These are phyloP conservation scores for Trametes elegans DNA, from an alignment of 768 basidiomycete genomes.

Conservation along the genomic window DNA sequence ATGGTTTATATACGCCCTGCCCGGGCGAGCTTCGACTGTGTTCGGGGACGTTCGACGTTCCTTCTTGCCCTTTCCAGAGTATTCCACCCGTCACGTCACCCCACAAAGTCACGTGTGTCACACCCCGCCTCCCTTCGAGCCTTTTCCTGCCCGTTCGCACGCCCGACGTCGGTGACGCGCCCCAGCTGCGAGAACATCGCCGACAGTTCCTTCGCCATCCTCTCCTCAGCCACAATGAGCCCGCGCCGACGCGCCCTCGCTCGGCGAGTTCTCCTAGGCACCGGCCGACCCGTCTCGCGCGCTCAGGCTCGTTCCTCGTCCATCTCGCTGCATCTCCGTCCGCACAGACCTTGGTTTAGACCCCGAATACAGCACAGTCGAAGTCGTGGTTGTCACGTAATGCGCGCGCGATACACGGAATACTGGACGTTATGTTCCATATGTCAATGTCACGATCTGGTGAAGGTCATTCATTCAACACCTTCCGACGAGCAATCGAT, in stretches of 20 bases:
- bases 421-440: not conserved
- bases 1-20: constrained; percentile 22
- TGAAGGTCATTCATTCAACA: not conserved
- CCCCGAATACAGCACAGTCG: no score
- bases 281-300: no score
- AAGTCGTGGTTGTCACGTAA: not conserved
- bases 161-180: not conserved
- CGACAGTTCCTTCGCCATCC: no score
- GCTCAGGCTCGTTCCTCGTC: no score
- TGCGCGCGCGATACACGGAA: not conserved
- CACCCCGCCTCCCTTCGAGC: not conserved
- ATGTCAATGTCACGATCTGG: not conserved
- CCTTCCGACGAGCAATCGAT: constrained; percentile 7
- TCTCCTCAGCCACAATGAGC: no score
- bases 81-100: constrained; percentile 20
- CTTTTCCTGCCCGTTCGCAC: constrained; percentile 9
- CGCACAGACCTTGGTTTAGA: no score
- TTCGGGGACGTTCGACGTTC: constrained; percentile 29
- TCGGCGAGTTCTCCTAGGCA: not conserved
- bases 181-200: constrained; percentile 6
- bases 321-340: not conserved
- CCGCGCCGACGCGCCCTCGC: not conserved
- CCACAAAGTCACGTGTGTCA: constrained; percentile 13
- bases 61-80: constrained; percentile 23
- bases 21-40: constrained; percentile 19